Evolutionary conservation across 2,329 filamentous ascomycete genomes (phyloP).

Genomic region (Phaeosphaeriaceae sp.): DNA sequence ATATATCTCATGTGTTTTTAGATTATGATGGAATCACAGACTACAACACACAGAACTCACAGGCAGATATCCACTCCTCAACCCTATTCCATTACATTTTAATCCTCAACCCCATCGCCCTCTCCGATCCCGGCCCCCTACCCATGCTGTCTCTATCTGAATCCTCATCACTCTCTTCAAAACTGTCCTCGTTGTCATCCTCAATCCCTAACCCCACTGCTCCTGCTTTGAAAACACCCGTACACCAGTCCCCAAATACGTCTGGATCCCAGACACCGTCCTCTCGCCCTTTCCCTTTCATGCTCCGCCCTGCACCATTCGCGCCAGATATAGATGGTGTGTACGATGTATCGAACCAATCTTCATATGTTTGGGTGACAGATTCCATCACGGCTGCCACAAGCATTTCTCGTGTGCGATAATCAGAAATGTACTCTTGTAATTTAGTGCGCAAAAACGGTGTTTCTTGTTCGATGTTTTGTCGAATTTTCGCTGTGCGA

Average conservation of each 20-base stretch:
- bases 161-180: slow-evolving; percentile 35
- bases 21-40: no score
- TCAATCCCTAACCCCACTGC: slow-evolving; percentile 44
- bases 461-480: slow-evolving; percentile 64
- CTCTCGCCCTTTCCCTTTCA: slow-evolving; percentile 60
- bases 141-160: slow-evolving; percentile 36
- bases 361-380: slow-evolving; percentile 67
- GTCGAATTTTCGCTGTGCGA: slow-evolving; percentile 55
- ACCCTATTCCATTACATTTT: slow-evolving; percentile 28
- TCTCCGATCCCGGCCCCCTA: slow-evolving; percentile 35
- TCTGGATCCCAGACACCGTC: slow-evolving; percentile 70
- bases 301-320: slow-evolving; percentile 24
- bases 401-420: slow-evolving; percentile 69
- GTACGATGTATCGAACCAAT: slow-evolving; percentile 65
- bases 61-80: background rate
- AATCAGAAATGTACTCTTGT: slow-evolving; percentile 68
- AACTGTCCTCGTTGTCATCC: slow-evolving; percentile 17
- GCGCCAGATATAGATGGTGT: slow-evolving; percentile 24
- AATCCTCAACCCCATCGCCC: slow-evolving; percentile 37
- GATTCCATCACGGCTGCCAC: slow-evolving; percentile 70
- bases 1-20: no score
- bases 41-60: no score
- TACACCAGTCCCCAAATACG: slow-evolving; percentile 68
- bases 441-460: slow-evolving; percentile 62
- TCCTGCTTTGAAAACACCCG: slow-evolving; percentile 64